Percentiles rank a stretch among this genome's conserved stretches.
Evolutionary conservation across 2,329 filamentous ascomycete species (phyloP).

Genomic region (Trichoderma harzianum): DNA sequence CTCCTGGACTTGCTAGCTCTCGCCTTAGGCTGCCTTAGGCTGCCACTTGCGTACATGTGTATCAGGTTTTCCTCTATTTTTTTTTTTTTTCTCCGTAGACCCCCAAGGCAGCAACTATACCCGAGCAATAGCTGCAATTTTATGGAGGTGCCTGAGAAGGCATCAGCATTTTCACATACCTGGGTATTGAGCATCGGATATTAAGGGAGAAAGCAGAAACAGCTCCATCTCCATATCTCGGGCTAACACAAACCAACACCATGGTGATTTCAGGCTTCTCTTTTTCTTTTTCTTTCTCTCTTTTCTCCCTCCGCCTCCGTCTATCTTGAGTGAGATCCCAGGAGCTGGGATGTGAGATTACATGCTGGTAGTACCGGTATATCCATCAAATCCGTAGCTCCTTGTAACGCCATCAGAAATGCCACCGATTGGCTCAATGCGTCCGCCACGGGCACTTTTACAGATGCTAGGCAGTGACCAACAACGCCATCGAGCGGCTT

Average conservation of each 20-base stretch:
- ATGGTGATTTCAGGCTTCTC: not conserved
- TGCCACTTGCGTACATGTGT: not conserved
- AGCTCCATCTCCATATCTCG: not conserved
- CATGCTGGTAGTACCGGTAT: not conserved
- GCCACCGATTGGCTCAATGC: not conserved
- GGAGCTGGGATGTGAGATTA: not conserved
- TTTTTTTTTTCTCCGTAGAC: not conserved
- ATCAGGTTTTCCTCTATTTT: not conserved
- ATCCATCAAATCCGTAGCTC: not conserved
- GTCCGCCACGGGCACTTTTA: not conserved
- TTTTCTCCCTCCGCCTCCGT: not conserved
- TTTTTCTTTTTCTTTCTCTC: not conserved
- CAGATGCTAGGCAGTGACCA: not conserved
- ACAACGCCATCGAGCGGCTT: not conserved
- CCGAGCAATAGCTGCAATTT: not conserved
- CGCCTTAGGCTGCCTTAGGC: not conserved
- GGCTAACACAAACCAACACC: not conserved
- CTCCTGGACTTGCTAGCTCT: not conserved
- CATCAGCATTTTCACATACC: not conserved
- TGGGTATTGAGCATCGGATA: not conserved
- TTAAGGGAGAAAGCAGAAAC: not conserved
- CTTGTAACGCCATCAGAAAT: not conserved
- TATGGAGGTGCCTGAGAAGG: conserved; percentile 1
- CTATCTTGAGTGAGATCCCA: not conserved
- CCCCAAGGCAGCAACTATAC: not conserved